Evolutionary conservation across 352 stramenopile species (phyloP), one percentile per base, ranked within the genome.

Genomic region (Globisporangium spiculum): DNA sequence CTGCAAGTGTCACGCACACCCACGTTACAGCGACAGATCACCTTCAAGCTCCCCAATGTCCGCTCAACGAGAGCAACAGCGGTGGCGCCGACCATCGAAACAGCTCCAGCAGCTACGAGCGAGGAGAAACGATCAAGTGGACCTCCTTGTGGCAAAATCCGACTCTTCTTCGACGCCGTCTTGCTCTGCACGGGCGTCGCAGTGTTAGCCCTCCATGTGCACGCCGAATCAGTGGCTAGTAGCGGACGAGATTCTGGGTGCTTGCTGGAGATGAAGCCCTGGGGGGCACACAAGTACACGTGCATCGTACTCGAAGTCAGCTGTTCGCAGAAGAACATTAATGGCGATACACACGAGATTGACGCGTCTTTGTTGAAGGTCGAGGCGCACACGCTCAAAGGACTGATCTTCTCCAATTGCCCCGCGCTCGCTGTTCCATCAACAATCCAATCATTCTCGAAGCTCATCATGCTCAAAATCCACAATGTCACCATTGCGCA

Each of bases 231-330:
- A 1, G 56, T 54, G n/a, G 30, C 65, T 3, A 26, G 26, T 7
- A 27, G 41, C 8, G 38, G 30, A 10, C 56, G 22, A 9, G 7
- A 34, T 41, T 22, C 57, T 34, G 44, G 46, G 8, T 69, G 65
- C 27, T 20, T 65, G 56, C 57, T 69, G 9, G 65, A 65, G 46
- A 48, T 52, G 20, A 44, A 32, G 9, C 65, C 65, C 5, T 69
- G 65, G 65, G 22, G 22, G 10, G n/a, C 57, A 3, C 18, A 4
- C 0, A 65, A 53, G 44, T 59, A 60, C 41, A n/a, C 56, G 14
- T 69, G 65, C 24, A 34, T 24, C 6, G 65, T 69, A 48, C 44
- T 70, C 6, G 65, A 70, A 38, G 44, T 70, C 22, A 70, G 57
- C 32, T 70, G 65, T 14, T 50, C 46, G 34, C 14, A 24, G 50